Base-by-base conservation (phyloP, 2,329 filamentous ascomycete species). In the Scedosporium aurantiacum region DNA sequence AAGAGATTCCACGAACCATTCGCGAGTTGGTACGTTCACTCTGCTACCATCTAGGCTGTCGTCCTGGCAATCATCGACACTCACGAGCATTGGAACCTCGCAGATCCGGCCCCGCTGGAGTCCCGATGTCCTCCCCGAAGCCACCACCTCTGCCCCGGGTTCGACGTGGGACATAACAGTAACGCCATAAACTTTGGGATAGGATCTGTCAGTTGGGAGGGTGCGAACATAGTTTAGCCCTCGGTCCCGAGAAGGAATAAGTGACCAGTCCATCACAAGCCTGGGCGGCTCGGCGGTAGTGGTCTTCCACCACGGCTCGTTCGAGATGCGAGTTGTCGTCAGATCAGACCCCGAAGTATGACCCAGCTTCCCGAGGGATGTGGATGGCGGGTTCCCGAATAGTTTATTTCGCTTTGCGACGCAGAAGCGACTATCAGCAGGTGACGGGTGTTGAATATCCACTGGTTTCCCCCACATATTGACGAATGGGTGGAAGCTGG, bases 1-100 rank as follows among this genome's bases (percentile, higher is more conserved):
- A 1, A 73, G 72, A 63, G 77, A 74, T 63, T 78, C 76, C 21
- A 78, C 67, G 60, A 74, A 78, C 76, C 76, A 78, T 65, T 78
- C 76, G 5, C 76, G 68, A 3, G 76, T 78, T 2, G 72, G 71
- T 60, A 73, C 77, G 2, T 70, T 69, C 0, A 76, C 78, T 4
- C 74, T 73, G 54, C 77, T 78, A 10, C 21, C 50, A 23, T 54
- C 18, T 25, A 8, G 43, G n/a, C 43, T 1, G 43, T 7, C 41
- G 8, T n/a, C 43, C 43, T 6, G 10, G 43, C 5, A 7, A 28
- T 67, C 68, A 0, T 67, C 65, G 1, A 73, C 73, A 12, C 71
- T 71, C 1, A 78, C 67, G 54, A 78, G 76, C 1, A 75, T 75
- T 1, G 76, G 76, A 0, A 75, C 69, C 63, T 78, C 76, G 57